A percentile compares a stretch with the other conserved stretches of the same genome.
Conservation (phyloP, 2,329 filamentous ascomycete species). For the Fusarium brevicatenulatum region DNA sequence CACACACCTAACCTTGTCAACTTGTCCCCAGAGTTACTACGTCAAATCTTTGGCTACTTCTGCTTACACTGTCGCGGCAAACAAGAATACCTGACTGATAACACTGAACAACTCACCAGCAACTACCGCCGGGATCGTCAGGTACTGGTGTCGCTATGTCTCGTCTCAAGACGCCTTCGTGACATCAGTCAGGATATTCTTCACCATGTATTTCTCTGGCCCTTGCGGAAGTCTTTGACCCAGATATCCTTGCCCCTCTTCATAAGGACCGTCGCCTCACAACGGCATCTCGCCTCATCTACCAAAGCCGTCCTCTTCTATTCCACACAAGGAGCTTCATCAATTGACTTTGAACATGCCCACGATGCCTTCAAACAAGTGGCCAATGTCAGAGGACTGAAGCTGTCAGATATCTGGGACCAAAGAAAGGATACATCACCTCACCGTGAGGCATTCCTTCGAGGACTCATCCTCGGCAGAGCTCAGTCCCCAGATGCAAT, state of each 20-base stretch:
- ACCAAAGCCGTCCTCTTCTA: background rate
- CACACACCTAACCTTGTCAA: background rate
- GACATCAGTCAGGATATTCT: slow-evolving; percentile 18
- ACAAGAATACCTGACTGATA: background rate
- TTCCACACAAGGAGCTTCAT: background rate
- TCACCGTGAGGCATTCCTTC: slow-evolving; percentile 1
- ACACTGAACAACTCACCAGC: background rate
- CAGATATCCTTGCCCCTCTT: slow-evolving; percentile 10
- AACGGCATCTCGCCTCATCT: slow-evolving; percentile 12
- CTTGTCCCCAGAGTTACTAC: slow-evolving; percentile 17
- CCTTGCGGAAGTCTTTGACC: background rate
- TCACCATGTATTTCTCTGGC: slow-evolving; percentile 21
- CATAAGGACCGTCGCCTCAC: slow-evolving; percentile 2
- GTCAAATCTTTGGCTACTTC: slow-evolving; percentile 23
- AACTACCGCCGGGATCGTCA: slow-evolving; percentile 1
- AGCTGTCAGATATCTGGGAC: background rate
- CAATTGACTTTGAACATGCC: background rate
- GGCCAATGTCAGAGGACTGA: background rate
- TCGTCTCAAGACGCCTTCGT: slow-evolving; percentile 19
- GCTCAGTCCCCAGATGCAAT: background rate
- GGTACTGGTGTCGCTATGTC: slow-evolving; percentile 11
- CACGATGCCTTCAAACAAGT: background rate
- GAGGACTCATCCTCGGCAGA: background rate
- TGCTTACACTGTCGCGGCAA: slow-evolving; percentile 23
- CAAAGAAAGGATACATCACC: background rate